These are phyloP conservation scores for Syzygium malaccense DNA, from an alignment of 441 rosid genomes.

Conservation along the genomic window DNA sequence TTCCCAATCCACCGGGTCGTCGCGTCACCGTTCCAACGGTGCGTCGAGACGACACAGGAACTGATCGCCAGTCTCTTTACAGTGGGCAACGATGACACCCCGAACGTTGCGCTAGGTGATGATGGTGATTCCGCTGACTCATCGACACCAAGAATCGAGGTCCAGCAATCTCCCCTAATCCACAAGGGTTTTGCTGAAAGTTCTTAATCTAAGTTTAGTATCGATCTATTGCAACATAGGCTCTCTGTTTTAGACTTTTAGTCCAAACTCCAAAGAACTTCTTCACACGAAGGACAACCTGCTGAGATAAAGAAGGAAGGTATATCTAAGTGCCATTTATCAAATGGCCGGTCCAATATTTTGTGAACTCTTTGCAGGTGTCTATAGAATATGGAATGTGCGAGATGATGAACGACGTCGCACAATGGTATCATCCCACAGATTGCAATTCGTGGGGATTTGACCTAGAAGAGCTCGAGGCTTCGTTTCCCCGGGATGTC, in stretches of 20 bases:
- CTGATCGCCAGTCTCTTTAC: neutral
- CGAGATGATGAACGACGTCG: neutral
- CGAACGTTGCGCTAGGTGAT: neutral
- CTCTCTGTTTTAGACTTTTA: neutral
- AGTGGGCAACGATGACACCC: neutral
- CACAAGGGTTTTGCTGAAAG: neutral
- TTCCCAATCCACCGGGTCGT: neutral
- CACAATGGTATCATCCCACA: neutral
- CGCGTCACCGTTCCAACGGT: neutral
- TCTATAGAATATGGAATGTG: neutral
- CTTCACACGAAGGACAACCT: neutral
- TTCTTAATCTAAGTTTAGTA: no score
- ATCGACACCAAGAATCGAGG: neutral
- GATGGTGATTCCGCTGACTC: neutral
- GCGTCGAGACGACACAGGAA: neutral
- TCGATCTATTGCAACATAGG: neutral
- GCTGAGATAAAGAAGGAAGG: no score
- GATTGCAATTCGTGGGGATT: neutral
- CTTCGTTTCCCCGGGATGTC: neutral
- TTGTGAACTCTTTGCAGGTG: neutral
- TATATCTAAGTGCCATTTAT: neutral
- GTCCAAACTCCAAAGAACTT: neutral
- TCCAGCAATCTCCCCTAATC: neutral
- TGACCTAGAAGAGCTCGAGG: neutral
- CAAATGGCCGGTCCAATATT: neutral